A percentile compares a stretch with the other conserved stretches of the same genome.
Evolutionary conservation across 371 early-diverging fungal genomes (phyloP).

Genomic region (Mycotypha africana): DNA sequence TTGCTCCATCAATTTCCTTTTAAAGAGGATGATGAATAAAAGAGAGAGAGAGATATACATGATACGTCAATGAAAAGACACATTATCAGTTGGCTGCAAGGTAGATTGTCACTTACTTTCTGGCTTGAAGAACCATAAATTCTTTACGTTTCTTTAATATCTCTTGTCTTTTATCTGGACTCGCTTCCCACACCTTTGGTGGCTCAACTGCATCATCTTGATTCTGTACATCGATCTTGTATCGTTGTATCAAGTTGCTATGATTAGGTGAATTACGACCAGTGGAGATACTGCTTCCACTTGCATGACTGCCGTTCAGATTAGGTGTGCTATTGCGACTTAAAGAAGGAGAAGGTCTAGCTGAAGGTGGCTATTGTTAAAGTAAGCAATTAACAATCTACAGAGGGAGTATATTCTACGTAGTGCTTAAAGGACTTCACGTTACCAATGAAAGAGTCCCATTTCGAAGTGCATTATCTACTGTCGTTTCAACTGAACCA

Average conservation of each 20-base stretch:
- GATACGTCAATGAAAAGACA: too few species aligned
- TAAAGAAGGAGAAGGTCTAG: too few species aligned
- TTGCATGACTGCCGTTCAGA: neutral
- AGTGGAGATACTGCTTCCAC: conserved; percentile 5
- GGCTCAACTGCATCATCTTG: conserved; percentile 48
- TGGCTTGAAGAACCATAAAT: conserved; percentile 83
- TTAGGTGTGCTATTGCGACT: too few species aligned
- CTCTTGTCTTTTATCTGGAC: conserved; percentile 69
- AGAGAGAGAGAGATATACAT: too few species aligned
- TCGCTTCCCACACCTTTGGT: conserved; percentile 73
- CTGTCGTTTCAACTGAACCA: conserved; percentile 82
- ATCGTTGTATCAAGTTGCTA: conserved; percentile 45
- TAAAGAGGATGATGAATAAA: too few species aligned
- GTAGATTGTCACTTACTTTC: conserved; percentile 71
- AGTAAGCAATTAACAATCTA: too few species aligned
- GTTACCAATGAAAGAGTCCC: conserved; percentile 69
- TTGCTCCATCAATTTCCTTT: conserved; percentile 4
- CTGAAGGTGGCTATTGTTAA: too few species aligned
- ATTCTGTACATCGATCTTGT: conserved; percentile 43
- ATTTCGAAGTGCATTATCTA: conserved; percentile 81
- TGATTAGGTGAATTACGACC: conserved; percentile 28
- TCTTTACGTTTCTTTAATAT: conserved; percentile 78
- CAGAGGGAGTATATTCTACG: too few species aligned
- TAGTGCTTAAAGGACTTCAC: too few species aligned
- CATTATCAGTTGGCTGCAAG: too few species aligned